Percentiles rank a stretch among this genome's conserved stretches.
Evolutionary conservation across 2,329 filamentous ascomycete species (phyloP).

Genomic region (Pseudogymnoascus sp.): DNA sequence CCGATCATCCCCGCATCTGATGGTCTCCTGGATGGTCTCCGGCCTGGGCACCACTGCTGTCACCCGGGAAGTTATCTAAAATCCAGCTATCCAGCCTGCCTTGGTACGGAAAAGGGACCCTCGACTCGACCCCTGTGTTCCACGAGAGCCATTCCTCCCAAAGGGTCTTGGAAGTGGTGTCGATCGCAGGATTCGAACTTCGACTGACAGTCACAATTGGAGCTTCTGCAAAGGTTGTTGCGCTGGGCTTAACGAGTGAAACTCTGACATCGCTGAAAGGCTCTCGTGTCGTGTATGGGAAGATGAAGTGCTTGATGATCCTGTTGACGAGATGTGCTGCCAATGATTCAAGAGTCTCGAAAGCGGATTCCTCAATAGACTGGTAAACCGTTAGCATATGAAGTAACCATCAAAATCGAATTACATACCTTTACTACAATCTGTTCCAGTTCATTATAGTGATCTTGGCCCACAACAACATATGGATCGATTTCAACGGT

Average conservation of each 20-base stretch:
- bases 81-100: slow-evolving; percentile 23
- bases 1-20: neutral
- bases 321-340: slow-evolving; percentile 39
- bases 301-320: slow-evolving; percentile 37
- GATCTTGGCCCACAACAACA: slow-evolving; percentile 35
- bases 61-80: slow-evolving; percentile 10
- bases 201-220: slow-evolving; percentile 53
- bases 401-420: neutral
- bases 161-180: slow-evolving; percentile 6
- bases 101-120: slow-evolving; percentile 19
- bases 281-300: slow-evolving; percentile 27
- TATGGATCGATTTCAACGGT: slow-evolving; percentile 51
- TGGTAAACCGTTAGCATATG: slow-evolving; percentile 21
- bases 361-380: slow-evolving; percentile 47
- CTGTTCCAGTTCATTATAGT: slow-evolving; percentile 48
- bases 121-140: neutral
- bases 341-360: slow-evolving; percentile 55
- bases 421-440: slow-evolving; percentile 49
- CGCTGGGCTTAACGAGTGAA: slow-evolving; percentile 62
- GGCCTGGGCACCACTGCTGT: slow-evolving; percentile 4
- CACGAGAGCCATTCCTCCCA: slow-evolving; percentile 11
- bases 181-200: slow-evolving; percentile 16
- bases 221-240: slow-evolving; percentile 63
- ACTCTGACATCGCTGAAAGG: slow-evolving; percentile 48
- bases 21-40: slow-evolving; percentile 1